Evolutionary conservation across 2,329 filamentous ascomycete species (phyloP).

Genomic region (Phyllosticta ampelicida): DNA sequence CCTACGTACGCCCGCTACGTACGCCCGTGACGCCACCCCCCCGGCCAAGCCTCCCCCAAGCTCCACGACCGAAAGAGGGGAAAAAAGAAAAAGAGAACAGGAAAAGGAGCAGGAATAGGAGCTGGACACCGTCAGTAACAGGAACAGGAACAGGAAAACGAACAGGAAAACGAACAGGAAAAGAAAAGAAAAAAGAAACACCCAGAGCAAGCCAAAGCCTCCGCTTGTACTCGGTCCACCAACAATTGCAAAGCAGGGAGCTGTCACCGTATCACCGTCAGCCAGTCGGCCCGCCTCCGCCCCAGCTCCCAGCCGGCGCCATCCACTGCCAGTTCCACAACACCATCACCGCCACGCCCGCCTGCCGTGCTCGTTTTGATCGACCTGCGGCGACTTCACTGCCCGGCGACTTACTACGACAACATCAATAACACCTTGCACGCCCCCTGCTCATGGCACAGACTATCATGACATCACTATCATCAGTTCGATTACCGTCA

Average conservation of each 20-base stretch:
- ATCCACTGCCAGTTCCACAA: background rate
- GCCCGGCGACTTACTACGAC: background rate
- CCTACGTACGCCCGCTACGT: background rate
- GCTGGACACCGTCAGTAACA: too few relatives aligned
- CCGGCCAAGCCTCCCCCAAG: background rate
- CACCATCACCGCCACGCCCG: constrained; percentile 1
- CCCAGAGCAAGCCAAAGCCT: too few relatives aligned
- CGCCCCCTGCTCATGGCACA: background rate
- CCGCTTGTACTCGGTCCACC: background rate
- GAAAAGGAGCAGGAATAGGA: too few relatives aligned
- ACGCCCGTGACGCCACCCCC: background rate
- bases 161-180: too few relatives aligned
- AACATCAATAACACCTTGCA: background rate
- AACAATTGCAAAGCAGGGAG: background rate
- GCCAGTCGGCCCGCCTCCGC: background rate
- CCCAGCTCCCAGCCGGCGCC: too few relatives aligned
- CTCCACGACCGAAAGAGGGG: background rate
- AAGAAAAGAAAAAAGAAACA: background rate
- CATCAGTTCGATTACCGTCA: background rate
- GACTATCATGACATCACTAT: background rate
- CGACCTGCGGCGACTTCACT: background rate
- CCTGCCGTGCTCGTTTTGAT: too few relatives aligned
- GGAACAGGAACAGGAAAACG: too few relatives aligned
- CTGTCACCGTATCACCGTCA: background rate
- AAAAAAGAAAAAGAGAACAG: background rate